Base-by-base conservation (phyloP, 768 basidiomycete species). In the Lentinula boryana region DNA sequence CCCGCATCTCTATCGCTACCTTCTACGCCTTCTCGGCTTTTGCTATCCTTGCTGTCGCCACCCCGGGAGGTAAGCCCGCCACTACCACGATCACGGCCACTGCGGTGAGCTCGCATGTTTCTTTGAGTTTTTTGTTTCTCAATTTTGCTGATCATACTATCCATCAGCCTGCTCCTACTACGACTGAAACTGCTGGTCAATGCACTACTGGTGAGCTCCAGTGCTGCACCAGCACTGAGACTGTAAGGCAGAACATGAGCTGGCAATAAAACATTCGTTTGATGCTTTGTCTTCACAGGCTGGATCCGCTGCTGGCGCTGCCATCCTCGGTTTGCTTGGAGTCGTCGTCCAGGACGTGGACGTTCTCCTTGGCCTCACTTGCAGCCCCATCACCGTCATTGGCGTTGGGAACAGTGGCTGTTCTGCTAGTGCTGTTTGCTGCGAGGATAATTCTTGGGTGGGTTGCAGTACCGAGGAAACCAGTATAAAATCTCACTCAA, bases 331-430 rank as follows among this genome's bases (percentile, higher is more conserved):
- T 27, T 23, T 58, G 36, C 61, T 62, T 15, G 61, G 61, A 32
- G 35, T 62, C 50, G 61, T 57, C 12, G 55, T 62, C 1, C 31
- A 40, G 31, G 61, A 57, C 31, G 13, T 58, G 10, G 16, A 27
- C 33, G 56, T 62, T n/a, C 23, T 41, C 4, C 35, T 62, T 15
- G 61, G 61, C 7, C 15, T 62, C 12, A 23, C 21, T 36, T 62
- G 61, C 56, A 32, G 27, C 23, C 55, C 55, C 35, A 58, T 62
- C 56, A 62, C 44, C 18, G 56, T 62, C 61, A 52, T 58, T 49
- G 61, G 61, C 40, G 32, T 32, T 16, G 54, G 54, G 21, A 31
- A 5, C 35, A 27, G 40, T 35, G 18, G 18, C 40, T 56, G 54
- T 15, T 3, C n/a, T 23, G 35, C 54, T 38, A 18, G 18, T 1